These are phyloP conservation scores for Arthrobotrys pseudoclavata DNA, from an alignment of 2,329 filamentous ascomycete species.

Conservation along the genomic window DNA sequence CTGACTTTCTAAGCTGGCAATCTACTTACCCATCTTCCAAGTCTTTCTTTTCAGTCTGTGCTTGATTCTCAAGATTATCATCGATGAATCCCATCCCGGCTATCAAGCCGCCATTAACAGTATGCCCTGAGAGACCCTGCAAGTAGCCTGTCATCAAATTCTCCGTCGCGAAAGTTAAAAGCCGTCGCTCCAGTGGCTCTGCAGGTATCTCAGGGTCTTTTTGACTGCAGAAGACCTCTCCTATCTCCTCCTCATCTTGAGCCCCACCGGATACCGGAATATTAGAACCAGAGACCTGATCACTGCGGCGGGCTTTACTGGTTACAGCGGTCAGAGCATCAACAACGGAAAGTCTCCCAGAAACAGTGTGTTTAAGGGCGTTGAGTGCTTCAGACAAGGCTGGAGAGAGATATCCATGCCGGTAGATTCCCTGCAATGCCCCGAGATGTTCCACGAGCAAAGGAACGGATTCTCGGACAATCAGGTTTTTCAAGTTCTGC, in stretches of 20 bases:
- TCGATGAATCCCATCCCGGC: conserved; percentile 9
- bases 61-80: not conserved
- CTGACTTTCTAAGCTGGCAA: not conserved
- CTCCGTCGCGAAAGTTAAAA: not conserved
- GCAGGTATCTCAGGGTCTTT: not conserved
- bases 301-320: not conserved
- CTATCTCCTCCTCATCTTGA: not conserved
- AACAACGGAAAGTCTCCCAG: not conserved
- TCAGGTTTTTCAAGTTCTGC: conserved; percentile 31
- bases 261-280: not conserved
- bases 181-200: not conserved
- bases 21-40: conserved; percentile 25
- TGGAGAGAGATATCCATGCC: conserved; percentile 19
- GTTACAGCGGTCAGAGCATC: not conserved
- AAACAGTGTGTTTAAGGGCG: conserved; percentile 10
- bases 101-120: conserved; percentile 9
- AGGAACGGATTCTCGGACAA: conserved; percentile 34
- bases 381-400: conserved; percentile 10
- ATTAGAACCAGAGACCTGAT: not conserved
- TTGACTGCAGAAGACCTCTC: not conserved
- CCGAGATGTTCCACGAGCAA: not conserved
- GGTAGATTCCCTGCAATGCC: conserved; percentile 1
- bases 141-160: conserved; percentile 5
- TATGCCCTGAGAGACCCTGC: not conserved
- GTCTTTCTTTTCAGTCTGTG: not conserved